Percentiles rank a stretch among this genome's conserved stretches.
phyloP scores from a whole-genome alignment of 1,284 basidiomycete genomes.

The Ustanciosporium gigantosporum region DNA sequence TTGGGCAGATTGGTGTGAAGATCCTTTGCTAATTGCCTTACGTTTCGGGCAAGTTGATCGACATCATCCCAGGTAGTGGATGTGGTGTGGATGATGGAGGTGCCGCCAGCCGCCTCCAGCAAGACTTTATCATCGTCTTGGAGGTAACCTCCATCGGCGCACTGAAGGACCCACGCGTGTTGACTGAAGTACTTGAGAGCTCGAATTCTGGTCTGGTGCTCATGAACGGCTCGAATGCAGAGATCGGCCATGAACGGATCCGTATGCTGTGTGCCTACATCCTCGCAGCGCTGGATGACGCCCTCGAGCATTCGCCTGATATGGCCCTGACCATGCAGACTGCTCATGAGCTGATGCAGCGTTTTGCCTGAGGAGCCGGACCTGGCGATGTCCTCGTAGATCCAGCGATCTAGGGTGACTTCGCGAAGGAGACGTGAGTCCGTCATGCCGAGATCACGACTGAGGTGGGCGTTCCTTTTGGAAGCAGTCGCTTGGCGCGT shows the following conservation, averaged over 20 bases:
- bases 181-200: constrained; percentile 27
- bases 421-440: constrained; percentile 20
- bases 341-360: constrained; percentile 11
- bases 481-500: neutral
- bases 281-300: constrained; percentile 14
- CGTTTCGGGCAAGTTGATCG: constrained; percentile 1
- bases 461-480: constrained; percentile 6
- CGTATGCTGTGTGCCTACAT: constrained; percentile 13
- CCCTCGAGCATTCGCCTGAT: constrained; percentile 17
- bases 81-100: constrained; percentile 9
- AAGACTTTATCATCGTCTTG: constrained; percentile 10
- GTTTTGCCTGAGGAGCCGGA: constrained; percentile 24
- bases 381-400: constrained; percentile 21
- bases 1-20: constrained; percentile 4
- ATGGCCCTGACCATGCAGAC: constrained; percentile 17
- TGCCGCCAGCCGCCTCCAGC: constrained; percentile 21
- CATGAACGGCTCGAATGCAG: constrained; percentile 21
- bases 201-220: constrained; percentile 25
- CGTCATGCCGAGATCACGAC: constrained; percentile 15
- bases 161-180: constrained; percentile 35
- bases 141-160: constrained; percentile 30
- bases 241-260: constrained; percentile 28
- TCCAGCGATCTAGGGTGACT: constrained; percentile 24
- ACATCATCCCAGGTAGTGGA: constrained; percentile 7
- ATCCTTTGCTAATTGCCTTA: constrained; percentile 6